Evolutionary conservation across 2,329 filamentous ascomycete species (phyloP).

Genomic region (Davidsoniella australis): DNA sequence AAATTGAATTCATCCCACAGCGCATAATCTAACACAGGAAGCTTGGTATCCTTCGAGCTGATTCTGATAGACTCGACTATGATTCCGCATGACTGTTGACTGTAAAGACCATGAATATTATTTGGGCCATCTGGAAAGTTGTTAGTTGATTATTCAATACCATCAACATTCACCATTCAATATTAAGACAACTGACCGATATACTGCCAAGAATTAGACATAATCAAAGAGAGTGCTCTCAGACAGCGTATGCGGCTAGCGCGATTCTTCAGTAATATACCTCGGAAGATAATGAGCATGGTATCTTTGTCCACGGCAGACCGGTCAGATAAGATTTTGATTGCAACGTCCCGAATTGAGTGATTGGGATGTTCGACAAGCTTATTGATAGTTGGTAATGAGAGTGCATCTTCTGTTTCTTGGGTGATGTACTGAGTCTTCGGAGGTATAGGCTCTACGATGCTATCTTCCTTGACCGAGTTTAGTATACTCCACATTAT

Average conservation of each 20-base stretch:
- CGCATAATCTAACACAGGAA: no score
- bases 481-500: conserved; percentile 41
- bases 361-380: conserved; percentile 55
- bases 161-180: no score
- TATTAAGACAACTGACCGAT: not conserved
- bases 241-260: conserved; percentile 40
- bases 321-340: conserved; percentile 38
- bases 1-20: conserved; percentile 44
- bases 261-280: conserved; percentile 41
- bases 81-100: conserved; percentile 24
- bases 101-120: conserved; percentile 25
- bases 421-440: conserved; percentile 60
- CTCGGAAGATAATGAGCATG: conserved; percentile 34
- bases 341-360: conserved; percentile 52
- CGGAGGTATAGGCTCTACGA: conserved; percentile 46
- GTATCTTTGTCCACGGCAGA: conserved; percentile 40
- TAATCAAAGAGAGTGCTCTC: conserved; percentile 37
- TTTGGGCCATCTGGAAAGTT: conserved; percentile 23
- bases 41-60: no score
- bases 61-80: no score
- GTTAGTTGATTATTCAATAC: not conserved
- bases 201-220: conserved; percentile 21
- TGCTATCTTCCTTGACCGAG: conserved; percentile 44
- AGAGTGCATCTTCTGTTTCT: conserved; percentile 56
- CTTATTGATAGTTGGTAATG: conserved; percentile 47